phyloP scores from a whole-genome alignment of 805 yeast genomes.

The Saturnispora dispora region DNA sequence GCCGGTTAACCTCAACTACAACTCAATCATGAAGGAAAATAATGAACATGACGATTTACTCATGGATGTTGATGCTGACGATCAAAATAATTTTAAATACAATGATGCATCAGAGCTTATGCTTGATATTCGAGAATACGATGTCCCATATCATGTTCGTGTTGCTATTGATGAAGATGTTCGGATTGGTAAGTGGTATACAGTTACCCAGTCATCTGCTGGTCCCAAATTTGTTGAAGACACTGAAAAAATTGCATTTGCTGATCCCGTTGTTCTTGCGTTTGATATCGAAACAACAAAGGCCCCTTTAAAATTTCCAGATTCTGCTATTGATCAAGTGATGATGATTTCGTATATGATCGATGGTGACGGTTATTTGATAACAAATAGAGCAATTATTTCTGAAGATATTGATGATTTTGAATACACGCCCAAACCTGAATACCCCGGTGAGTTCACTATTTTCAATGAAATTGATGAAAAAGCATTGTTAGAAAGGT shows the following conservation, averaged over 20 bases:
- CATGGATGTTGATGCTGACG: conserved; percentile 19
- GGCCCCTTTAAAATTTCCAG: conserved; percentile 94
- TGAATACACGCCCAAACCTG: conserved; percentile 96
- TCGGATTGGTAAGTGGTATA: conserved; percentile 95
- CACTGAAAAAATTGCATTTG: conserved; percentile 77
- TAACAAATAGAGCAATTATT: conserved; percentile 90
- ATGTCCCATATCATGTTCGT: conserved; percentile 93
- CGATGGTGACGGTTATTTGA: conserved; percentile 91
- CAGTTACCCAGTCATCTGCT: conserved; percentile 57
- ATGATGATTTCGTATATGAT: conserved; percentile 99
- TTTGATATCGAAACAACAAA: conserved; percentile 97
- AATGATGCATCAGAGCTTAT: conserved; percentile 56
- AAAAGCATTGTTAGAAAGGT: conserved; percentile 58
- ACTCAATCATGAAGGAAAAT: conserved; percentile 24
- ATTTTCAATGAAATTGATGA: conserved; percentile 88
- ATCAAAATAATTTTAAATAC: conserved; percentile 15
- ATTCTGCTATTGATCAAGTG: conserved; percentile 76
- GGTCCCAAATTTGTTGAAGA: conserved; percentile 47
- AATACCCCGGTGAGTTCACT: conserved; percentile 82
- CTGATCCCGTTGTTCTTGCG: conserved; percentile 94
- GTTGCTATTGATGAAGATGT: conserved; percentile 86
- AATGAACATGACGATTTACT: conserved; percentile 22
- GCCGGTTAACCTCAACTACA: conserved; percentile 38
- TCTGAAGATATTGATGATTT: conserved; percentile 93
- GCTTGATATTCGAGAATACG: conserved; percentile 83